phyloP scores from a whole-genome alignment of 1,284 basidiomycete genomes.

The Termitomyces sp. region DNA sequence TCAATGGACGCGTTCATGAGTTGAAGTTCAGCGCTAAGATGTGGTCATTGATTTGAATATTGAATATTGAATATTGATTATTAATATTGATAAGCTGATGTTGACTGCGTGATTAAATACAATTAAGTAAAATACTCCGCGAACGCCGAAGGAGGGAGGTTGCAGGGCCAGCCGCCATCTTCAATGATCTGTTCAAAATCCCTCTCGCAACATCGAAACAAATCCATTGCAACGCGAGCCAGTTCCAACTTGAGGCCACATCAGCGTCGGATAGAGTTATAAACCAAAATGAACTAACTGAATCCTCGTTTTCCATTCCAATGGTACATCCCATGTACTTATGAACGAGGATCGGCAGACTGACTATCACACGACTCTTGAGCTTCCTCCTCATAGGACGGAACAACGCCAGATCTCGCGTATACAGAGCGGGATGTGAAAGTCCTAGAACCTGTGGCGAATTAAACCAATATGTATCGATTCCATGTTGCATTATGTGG shows the following conservation, averaged over 20 bases:
- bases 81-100: neutral
- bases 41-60: neutral
- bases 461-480: neutral
- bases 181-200: conserved; percentile 45
- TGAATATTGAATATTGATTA: neutral
- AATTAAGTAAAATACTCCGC: conserved; percentile 30
- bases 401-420: conserved; percentile 53
- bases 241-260: conserved; percentile 39
- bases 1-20: conserved; percentile 20
- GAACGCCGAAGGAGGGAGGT: conserved; percentile 36
- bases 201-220: conserved; percentile 50
- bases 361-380: conserved; percentile 33
- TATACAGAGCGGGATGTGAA: conserved; percentile 47
- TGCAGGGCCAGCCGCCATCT: conserved; percentile 51
- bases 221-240: conserved; percentile 47
- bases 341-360: conserved; percentile 41
- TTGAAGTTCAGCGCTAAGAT: neutral
- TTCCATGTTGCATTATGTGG: conserved; percentile 4
- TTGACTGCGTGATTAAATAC: neutral
- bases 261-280: neutral
- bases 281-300: conserved; percentile 28
- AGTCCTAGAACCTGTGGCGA: conserved; percentile 43
- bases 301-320: conserved; percentile 42
- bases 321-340: conserved; percentile 49
- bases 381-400: conserved; percentile 47